phyloP scores from a whole-genome alignment of 495 filamentous ascomycete genomes.

The Entonaema liquescens region DNA sequence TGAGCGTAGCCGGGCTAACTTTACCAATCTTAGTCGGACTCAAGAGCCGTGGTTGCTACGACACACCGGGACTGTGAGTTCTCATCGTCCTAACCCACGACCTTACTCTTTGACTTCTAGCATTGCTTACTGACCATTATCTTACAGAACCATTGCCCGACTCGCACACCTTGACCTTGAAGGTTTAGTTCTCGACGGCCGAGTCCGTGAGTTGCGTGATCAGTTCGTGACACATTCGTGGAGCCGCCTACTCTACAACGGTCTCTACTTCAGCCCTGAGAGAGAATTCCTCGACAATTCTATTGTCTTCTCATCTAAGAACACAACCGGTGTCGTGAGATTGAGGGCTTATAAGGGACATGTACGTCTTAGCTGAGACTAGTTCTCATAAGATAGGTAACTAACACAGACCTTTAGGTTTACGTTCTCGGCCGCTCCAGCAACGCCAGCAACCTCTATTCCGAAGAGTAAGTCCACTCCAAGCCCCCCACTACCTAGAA shows the following conservation, averaged over 20 bases:
- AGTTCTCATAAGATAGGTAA: slow-evolving; percentile 53
- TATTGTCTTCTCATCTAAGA: slow-evolving; percentile 73
- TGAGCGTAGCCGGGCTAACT: background rate
- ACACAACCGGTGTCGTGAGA: slow-evolving; percentile 64
- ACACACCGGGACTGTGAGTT: slow-evolving; percentile 66
- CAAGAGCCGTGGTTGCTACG: slow-evolving; percentile 92
- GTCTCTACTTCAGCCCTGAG: slow-evolving; percentile 71
- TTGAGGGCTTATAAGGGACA: slow-evolving; percentile 71
- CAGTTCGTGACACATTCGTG: slow-evolving; percentile 81
- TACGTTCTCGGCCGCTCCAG: slow-evolving; percentile 77
- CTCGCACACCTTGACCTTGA: slow-evolving; percentile 84
- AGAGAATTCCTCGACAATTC: slow-evolving; percentile 70
- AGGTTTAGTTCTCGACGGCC: slow-evolving; percentile 83
- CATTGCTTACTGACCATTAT: background rate
- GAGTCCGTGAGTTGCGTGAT: slow-evolving; percentile 86
- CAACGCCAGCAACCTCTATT: slow-evolving; percentile 87
- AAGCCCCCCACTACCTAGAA: background rate
- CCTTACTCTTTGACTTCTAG: no score
- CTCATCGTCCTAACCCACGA: background rate
- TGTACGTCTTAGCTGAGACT: background rate
- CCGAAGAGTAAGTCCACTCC: slow-evolving; percentile 54
- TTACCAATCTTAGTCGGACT: slow-evolving; percentile 65
- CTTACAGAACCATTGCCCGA: slow-evolving; percentile 67
- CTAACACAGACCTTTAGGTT: slow-evolving; percentile 71
- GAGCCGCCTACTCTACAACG: slow-evolving; percentile 81